Base-by-base conservation (phyloP, 164 flowering plant species). In the Dillenia turbinata region DNA sequence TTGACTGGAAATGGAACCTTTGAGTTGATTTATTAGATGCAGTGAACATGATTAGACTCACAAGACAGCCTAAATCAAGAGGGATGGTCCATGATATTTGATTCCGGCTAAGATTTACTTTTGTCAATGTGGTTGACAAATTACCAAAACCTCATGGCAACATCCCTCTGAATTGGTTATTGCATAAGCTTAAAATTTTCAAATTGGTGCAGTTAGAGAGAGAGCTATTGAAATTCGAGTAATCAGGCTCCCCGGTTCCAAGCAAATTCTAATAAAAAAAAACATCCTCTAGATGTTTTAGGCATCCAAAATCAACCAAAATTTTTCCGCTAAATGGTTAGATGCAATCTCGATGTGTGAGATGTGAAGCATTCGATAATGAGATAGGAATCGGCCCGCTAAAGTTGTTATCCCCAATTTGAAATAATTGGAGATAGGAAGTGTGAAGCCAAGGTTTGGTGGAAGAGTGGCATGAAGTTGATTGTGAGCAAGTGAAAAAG, bases 141-240 rank as follows among this genome's bases (percentile, higher is more conserved):
- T 66, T 66, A 8, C 52, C 62, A n/a, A 66, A 51, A 3, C 52
- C 14, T 11, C 16, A 44, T 10, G 69, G 69, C 44, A 66, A 13
- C 26, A 17, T 13, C 4, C 69, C 63, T 12, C 12, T 40, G 26
- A 66, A 55, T 0, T 46, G 0, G 47, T 55, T 66, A 4, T 13
- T 16, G 9, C n/a, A 24, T 5, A 57, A 26, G 1, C 15, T 22
- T 43, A 65, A 56, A 7, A 9, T 40, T 47, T 44, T n/a, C 47
- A 74, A 46, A 16, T 40, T 52, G 48, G 44, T 64, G 12, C 71
- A 68, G 7, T 75, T 75, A 0, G 17, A 49, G 15, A 75, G 61
- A 5, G 67, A 52, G 5, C 5, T 43, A 3, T 63, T 12, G 33
- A 69, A 69, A 43, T 22, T 49, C 55, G 52, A 51, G 24, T 64